These are phyloP conservation scores for Erysimum cheiri DNA, from an alignment of 441 rosid species.

Conservation along the genomic window DNA sequence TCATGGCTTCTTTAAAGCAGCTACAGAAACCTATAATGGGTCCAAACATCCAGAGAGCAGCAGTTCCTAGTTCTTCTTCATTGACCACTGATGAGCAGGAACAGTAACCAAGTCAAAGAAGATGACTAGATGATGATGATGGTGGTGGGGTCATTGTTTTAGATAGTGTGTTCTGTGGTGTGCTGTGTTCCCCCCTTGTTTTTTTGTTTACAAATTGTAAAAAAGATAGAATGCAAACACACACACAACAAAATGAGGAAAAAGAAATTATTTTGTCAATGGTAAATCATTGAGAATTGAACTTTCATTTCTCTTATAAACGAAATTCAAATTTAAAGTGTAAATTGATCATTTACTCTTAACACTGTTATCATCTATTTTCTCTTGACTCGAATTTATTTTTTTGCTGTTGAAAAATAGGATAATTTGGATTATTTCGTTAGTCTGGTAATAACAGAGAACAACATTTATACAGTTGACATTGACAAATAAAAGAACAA, in stretches of 20 bases:
- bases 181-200: conserved; percentile 29
- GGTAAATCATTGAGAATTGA: conserved; percentile 25
- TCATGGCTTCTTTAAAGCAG: conserved; percentile 86
- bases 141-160: conserved; percentile 26
- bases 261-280: conserved; percentile 24
- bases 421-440: background rate
- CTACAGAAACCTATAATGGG: conserved; percentile 79
- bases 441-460: too few relatives aligned
- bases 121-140: background rate
- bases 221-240: background rate
- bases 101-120: conserved; percentile 5
- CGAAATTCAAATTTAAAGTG: conserved; percentile 11
- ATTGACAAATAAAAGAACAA: too few relatives aligned
- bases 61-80: conserved; percentile 29
- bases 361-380: background rate
- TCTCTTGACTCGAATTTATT: too few relatives aligned
- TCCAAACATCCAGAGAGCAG: conserved; percentile 56
- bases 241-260: background rate
- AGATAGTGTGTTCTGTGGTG: conserved; percentile 25
- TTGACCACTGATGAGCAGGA: conserved; percentile 26
- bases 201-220: conserved; percentile 33
- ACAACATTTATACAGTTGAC: too few relatives aligned
- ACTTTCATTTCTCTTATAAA: conserved; percentile 23
- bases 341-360: background rate
- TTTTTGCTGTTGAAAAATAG: background rate